Base-by-base conservation (phyloP, 352 stramenopile species). In the Pythium phragmitis region DNA sequence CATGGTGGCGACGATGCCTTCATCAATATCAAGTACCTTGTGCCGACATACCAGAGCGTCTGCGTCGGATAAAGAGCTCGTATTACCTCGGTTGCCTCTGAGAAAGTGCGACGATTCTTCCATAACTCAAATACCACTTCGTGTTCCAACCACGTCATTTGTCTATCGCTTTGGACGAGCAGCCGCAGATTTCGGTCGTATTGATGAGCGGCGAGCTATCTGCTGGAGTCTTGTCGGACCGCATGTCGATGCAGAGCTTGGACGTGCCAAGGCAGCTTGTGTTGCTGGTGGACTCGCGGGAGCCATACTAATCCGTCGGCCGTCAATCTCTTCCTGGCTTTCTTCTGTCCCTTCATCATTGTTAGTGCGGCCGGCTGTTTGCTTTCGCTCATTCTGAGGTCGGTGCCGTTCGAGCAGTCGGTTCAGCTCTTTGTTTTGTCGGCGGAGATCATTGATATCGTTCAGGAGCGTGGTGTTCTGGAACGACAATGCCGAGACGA, bases 11-110 rank as follows among this genome's bases (percentile, higher is more conserved):
- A 98, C 68, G 92, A 99, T 72, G 96, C 96, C 4, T 99, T 99
- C 74, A 98, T 99, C 73, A 99, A 99, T 79, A 99, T 99, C 75
- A 99, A 99, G 69, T 99, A 99, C 67, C 87, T 99, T 59, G 78
- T 99, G 23, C 96, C 96, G 3, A 97, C 96, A 1, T 99, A 98
- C 77, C 92, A 98, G 74, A 98, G 91, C 68, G 89, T 94, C 9
- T 94, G 85, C 41, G 79, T 92, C 11, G 82, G 83, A 46, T 94
- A 64, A 30, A 30, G 26, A 30, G 26, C 26, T 30, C 26, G 26
- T 30, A 30, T 30, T 30, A 30, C 26, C 26, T 30, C 26, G 26
- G 26, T 5, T 30, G 2, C 26, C 26, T 30, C 26, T 30, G 26
- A 30, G 4, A 30, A 58, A 51, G 3, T 3, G 19, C 12, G 33